A percentile compares a stretch with the other conserved stretches of the same genome.
These are phyloP conservation scores for Xylaria castorea DNA, from an alignment of 495 filamentous ascomycete species.

Conservation along the genomic window DNA sequence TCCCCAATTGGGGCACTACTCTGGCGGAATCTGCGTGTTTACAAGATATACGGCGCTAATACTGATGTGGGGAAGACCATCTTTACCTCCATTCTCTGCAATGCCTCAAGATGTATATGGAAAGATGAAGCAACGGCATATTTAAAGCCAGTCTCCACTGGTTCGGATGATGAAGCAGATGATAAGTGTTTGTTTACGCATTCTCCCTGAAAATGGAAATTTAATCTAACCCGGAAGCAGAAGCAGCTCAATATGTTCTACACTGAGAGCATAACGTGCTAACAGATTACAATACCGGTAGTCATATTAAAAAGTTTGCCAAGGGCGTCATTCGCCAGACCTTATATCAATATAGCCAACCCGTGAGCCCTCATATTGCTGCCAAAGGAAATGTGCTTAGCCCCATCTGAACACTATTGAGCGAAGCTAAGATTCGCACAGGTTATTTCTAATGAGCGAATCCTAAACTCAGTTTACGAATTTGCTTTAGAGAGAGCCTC, in stretches of 20 bases:
- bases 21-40: constrained; percentile 66
- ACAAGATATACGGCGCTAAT: constrained; percentile 80
- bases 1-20: constrained; percentile 46
- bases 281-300: constrained; percentile 28
- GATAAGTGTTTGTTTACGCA: constrained; percentile 55
- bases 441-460: constrained; percentile 47
- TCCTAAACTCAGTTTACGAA: constrained; percentile 46
- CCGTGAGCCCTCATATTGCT: constrained; percentile 77
- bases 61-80: constrained; percentile 84
- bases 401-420: constrained; percentile 8
- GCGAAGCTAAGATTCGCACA: constrained; percentile 37
- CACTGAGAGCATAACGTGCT: not conserved
- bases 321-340: constrained; percentile 54
- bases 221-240: not conserved
- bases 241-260: not conserved
- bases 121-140: constrained; percentile 62
- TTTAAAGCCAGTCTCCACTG: constrained; percentile 80
- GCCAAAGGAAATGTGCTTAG: constrained; percentile 50
- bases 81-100: constrained; percentile 72
- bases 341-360: constrained; percentile 72
- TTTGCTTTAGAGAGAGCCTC: constrained; percentile 53
- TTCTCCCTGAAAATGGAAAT: not conserved
- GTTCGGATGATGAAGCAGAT: constrained; percentile 70
- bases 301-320: constrained; percentile 65
- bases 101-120: constrained; percentile 53